Base-by-base conservation (phyloP, 2,329 filamentous ascomycete species). In the Rhexocercosporidium sp. region DNA sequence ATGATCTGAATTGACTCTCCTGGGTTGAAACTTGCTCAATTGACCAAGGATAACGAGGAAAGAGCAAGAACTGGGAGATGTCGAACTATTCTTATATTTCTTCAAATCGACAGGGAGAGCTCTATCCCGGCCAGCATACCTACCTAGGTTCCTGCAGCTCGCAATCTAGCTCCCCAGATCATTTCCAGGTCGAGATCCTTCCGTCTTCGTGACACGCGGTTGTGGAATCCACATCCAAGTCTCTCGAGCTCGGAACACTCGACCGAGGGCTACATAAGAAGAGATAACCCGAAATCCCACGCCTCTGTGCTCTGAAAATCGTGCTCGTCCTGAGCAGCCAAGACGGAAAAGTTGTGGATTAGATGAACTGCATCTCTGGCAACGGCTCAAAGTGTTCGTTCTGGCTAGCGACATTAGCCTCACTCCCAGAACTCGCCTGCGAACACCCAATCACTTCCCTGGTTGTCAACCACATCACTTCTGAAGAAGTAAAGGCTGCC, bases 111-210 rank as follows among this genome's bases (percentile, higher is more conserved):
- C 31, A 39, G 31, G 27, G 18, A 56, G 29, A 57, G 34, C 54
- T 57, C 34, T 34, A 20, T 25, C 3, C 20, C 16, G 41, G 54
- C 34, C 34, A 25, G 25, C 34, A 39, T 25, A 57, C 34, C 41
- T 57, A 53, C 27, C 25, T 27, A 53, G 25, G 34, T 57, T 57
- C 54, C 54, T 57, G 54, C 54, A 57, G 44, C 39, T 60, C 9
- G 18, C 14, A 29, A 46, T 1, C 39, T 60, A 60, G 16, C 16
- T 29, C 5, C 14, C 31, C 22, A 47, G 44, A 60, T 60, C 29
- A 34, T 49, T 60, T 59, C 39, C 57, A 11, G 25, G 27, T 18
- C 22, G 29, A 60, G 22, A 47, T 60, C 47, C n/a, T 41, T 47
- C 57, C 57, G 57, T 29, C 39, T 60, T 29, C 20, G 34, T 57